A percentile compares a stretch with the other conserved stretches of the same genome.
These are phyloP conservation scores for Crithidia fasciculata DNA, from an alignment of 208 protist species.

Conservation along the genomic window DNA sequence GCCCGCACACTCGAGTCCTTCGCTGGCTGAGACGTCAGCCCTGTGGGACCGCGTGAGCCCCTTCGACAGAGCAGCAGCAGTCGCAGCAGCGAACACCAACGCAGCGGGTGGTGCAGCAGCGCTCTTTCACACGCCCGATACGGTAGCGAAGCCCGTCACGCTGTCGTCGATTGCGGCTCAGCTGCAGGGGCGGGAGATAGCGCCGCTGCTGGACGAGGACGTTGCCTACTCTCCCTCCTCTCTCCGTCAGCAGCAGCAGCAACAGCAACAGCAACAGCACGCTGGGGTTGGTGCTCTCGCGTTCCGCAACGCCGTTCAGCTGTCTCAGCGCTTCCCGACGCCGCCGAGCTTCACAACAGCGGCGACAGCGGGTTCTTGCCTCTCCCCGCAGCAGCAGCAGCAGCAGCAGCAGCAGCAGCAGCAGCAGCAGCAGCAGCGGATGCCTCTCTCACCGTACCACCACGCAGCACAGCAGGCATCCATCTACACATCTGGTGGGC, in stretches of 20 bases:
- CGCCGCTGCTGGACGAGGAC: background rate
- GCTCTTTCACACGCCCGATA: conserved; percentile 26
- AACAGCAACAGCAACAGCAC: conserved; percentile 10
- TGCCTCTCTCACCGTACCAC: background rate
- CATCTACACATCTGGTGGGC: too few species aligned
- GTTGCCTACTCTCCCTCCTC: background rate
- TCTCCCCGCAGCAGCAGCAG: background rate
- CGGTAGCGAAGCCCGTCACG: conserved; percentile 24
- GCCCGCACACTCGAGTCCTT: background rate
- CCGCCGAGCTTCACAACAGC: background rate
- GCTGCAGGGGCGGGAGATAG: conserved; percentile 19
- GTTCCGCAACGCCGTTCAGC: too few species aligned
- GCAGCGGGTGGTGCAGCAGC: background rate
- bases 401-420: too few species aligned
- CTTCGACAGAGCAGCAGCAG: conserved; percentile 14
- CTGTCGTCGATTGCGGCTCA: conserved; percentile 33
- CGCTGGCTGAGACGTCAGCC: conserved; percentile 7
- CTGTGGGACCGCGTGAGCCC: conserved; percentile 32
- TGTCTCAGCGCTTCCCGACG: background rate
- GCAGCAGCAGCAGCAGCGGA: background rate
- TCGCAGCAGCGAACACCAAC: conserved; percentile 11
- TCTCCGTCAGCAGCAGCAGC: background rate
- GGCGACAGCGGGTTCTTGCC: background rate
- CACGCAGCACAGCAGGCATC: too few species aligned
- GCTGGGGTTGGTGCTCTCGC: too few species aligned